Base-by-base conservation (phyloP, 495 filamentous ascomycete species). In the Neurospora sp. region DNA sequence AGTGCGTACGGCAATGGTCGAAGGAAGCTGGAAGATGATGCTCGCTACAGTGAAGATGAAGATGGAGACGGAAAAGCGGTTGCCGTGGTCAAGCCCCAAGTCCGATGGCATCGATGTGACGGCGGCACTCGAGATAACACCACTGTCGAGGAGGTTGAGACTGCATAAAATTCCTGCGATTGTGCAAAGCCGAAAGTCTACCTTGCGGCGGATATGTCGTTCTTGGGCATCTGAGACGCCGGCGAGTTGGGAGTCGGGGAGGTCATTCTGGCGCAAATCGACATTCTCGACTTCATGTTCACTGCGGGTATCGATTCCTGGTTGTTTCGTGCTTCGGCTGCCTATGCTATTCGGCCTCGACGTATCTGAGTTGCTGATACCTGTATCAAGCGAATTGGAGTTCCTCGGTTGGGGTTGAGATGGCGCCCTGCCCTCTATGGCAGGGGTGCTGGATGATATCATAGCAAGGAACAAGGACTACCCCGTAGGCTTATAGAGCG, bases 21-120 rank as follows among this genome's bases (percentile, higher is more conserved):
- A 90, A 0, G 92, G 92, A 18, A 94, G 83, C 78, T 94, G 92
- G 76, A 92, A 93, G 31, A 86, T 85, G 62, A 94, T 91, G 78
- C 88, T 91, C 14, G 90, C 86, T 73, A 93, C 86, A 38, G 92
- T 93, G 82, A 93, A 93, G 78, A 93, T 92, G 80, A 94, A 91
- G 71, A 94, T 94, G 37, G 90, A 85, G 18, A 93, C 87, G 10
- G 89, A 91, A 79, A 91, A 92, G 23, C 89, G 85, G 23, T 88
- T 89, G 12, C 90, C 90, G 40, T 88, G 85, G 73, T 78, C 77
- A 39, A 94, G 84, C 11, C 86, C 86, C 40, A 93, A 83, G 78
- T 94, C 91, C 4, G 79, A 70, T 38, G 90, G 83, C 89, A 93
- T 91, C n/a, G 86, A 90, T 1, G 92, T 93, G 42, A 93, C 91